Base-by-base conservation (phyloP, 352 stramenopile species). In the Poterioochromonas sp. region DNA sequence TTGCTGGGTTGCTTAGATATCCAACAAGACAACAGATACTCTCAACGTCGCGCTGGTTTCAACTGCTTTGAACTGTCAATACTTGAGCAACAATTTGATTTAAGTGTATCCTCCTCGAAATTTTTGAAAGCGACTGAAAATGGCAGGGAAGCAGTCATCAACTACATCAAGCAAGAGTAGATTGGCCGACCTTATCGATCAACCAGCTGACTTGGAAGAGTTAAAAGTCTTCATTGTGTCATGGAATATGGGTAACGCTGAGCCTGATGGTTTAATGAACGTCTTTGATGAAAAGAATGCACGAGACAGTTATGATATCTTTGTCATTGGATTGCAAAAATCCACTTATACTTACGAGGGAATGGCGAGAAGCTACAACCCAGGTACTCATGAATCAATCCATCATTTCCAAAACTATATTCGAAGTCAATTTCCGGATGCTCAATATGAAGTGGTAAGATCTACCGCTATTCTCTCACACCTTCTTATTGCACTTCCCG, bases 161-260 rank as follows among this genome's bases (percentile, higher is more conserved):
- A n/a, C n/a, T n/a, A n/a, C n/a, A n/a, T n/a, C n/a, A n/a, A n/a
- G n/a, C n/a, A n/a, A n/a, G n/a, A n/a, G n/a, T n/a, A n/a, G n/a
- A n/a, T n/a, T n/a, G n/a, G n/a, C n/a, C n/a, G n/a, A n/a, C n/a
- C n/a, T n/a, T n/a, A n/a, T n/a, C n/a, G n/a, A n/a, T n/a, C n/a
- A n/a, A n/a, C n/a, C 8, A 62, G 8, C 51, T 29, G 5, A 2
- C 26, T 8, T 34, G 5, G 62, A 71, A 29, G 20, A 71, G 15
- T 47, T 71, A 29, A 71, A 71, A 29, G 2, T 71, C 5, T 71
- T 71, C 32, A 29, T 71, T 5, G 26, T 29, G 32, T 35, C 62
- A 44, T 74, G 65, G 65, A 74, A 74, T 74, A 74, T 74, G 65
- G 65, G 65, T 11, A 74, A 74, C 53, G 65, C 65, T 58, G 39